Evolutionary conservation across 805 yeast genomes (phyloP), one percentile per base, ranked within the genome.

Genomic region (Suhomyces emberorum): DNA sequence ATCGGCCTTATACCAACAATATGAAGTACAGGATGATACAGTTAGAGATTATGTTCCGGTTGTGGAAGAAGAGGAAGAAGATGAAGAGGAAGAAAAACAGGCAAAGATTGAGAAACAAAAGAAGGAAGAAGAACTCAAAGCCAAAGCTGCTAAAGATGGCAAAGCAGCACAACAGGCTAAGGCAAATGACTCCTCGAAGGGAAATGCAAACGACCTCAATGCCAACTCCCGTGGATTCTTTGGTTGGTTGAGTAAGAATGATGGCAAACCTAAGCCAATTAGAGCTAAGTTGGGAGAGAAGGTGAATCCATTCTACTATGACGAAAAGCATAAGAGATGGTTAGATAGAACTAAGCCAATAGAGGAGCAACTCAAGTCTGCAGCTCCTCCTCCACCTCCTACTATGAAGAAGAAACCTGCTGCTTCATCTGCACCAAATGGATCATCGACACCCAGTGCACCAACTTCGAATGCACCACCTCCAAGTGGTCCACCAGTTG

Each of bases 321-420:
- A 89, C 62, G 91, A 86, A 49, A 78, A 83, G 41, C 72, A 83
- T 53, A 81, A 83, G 55, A 75, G 96, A 51, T 93, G 97, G 96
- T 77, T 93, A 35, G 81, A 87, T 53, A 77, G 76, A 37, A 76
- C 78, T 43, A 78, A 76, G 3, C 75, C 81, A 17, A 69, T 74
- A 33, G 93, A 77, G 53, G 89, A 83, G 32, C 80, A 80, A 49
- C 61, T 70, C 34, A 68, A 65, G 32, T 61, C 69, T 4, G 59
- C 76, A 1, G 72, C 77, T 3, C 79, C 82, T 2, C 82, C 91
- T 3, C 91, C 96, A 4, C 93, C 95, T 3, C 72, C 72, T 7
- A 51, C 55, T 32, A 55, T 51, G 51, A 65, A 55, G 44, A 58
- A 59, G 35, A 46, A 49, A 15, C 43, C 57, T 4, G 45, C 38